These are phyloP conservation scores for Gentiana dahurica DNA, from an alignment of 257 asterid genomes.

Conservation along the genomic window DNA sequence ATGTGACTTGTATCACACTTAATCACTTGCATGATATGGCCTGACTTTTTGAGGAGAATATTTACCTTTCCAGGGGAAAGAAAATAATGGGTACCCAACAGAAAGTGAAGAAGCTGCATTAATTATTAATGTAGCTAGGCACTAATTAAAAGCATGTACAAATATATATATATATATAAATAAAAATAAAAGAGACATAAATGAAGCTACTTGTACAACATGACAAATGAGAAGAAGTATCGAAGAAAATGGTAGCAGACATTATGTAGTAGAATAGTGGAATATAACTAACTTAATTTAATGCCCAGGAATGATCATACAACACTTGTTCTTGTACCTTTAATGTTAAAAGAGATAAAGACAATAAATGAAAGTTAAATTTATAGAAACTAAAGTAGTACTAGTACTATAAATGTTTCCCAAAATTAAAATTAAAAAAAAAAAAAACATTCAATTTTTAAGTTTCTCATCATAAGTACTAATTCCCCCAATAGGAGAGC, in stretches of 20 bases:
- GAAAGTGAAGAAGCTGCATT: constrained; percentile 25
- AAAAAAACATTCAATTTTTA: constrained; percentile 14
- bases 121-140: too few species aligned
- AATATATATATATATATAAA: too few species aligned
- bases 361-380: constrained; percentile 2
- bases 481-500: too few species aligned
- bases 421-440: not conserved
- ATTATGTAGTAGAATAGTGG: not conserved
- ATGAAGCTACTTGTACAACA: constrained; percentile 34
- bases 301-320: constrained; percentile 14
- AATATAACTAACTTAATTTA: constrained; percentile 13
- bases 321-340: constrained; percentile 29
- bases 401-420: constrained; percentile 10
- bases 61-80: constrained; percentile 1
- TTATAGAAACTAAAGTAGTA: not conserved
- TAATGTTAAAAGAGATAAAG: constrained; percentile 9
- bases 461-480: too few species aligned
- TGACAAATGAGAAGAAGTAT: constrained; percentile 28
- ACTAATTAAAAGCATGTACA: constrained; percentile 16
- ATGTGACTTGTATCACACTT: too few species aligned
- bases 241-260: constrained; percentile 29
- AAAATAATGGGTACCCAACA: not conserved
- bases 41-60: constrained; percentile 4
- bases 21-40: not conserved
- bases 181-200: constrained; percentile 13